phyloP scores from a whole-genome alignment of 163 green algal genomes.

The Trebouxia gelatinosa region DNA sequence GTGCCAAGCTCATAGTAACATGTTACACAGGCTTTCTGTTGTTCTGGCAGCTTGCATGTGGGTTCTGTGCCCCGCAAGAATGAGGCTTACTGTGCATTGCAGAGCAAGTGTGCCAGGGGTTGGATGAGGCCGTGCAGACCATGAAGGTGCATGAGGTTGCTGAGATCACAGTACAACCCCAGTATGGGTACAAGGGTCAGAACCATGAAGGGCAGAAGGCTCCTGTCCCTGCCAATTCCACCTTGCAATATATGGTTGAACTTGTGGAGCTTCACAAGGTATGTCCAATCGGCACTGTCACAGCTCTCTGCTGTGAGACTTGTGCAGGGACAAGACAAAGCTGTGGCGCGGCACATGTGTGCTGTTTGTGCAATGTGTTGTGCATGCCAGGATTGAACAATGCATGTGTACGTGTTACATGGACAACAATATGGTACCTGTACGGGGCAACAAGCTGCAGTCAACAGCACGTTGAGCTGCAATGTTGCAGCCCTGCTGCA shows the following conservation, averaged over 20 bases:
- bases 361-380: too few relatives aligned
- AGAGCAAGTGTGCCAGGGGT: constrained; percentile 72
- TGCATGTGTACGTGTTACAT: too few relatives aligned
- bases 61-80: not conserved
- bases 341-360: too few relatives aligned
- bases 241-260: constrained; percentile 71
- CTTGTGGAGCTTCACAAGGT: constrained; percentile 76
- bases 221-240: constrained; percentile 53
- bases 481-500: too few relatives aligned
- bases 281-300: too few relatives aligned
- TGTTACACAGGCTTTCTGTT: not conserved
- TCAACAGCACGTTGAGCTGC: too few relatives aligned
- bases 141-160: constrained; percentile 88
- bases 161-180: constrained; percentile 63
- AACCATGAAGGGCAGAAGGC: constrained; percentile 7
- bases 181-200: constrained; percentile 54
- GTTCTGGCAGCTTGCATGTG: not conserved
- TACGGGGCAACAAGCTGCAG: too few relatives aligned
- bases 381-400: not conserved
- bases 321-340: too few relatives aligned
- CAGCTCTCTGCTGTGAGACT: too few relatives aligned
- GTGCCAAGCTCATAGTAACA: not conserved
- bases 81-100: constrained; percentile 12
- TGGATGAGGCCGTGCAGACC: constrained; percentile 84
- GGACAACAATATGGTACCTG: too few relatives aligned